Evolutionary conservation across 331 rosid genomes (phyloP), one percentile per base, ranked within the genome.

Genomic region (Quercus tomentella): DNA sequence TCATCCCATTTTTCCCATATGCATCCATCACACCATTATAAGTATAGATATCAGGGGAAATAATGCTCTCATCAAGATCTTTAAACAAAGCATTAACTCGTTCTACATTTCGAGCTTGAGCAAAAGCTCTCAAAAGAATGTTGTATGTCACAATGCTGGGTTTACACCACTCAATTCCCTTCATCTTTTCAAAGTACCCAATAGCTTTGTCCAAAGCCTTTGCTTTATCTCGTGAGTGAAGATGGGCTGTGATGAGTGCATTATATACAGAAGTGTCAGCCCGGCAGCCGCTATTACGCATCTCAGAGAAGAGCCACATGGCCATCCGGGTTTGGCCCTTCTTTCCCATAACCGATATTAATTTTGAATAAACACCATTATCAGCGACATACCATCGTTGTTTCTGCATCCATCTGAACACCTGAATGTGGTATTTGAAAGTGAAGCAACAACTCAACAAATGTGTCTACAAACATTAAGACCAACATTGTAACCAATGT

Each of bases 11-110:
- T 65, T 95, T 92, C 22, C 98, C 98, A 41, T 87, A 95, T 1
- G 96, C 99, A 89, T 95, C 99, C 97, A 95, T 93, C 78, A 95
- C 93, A n/a, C 99, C 99, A 55, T 95, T 95, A 77, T 82, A 91
- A 0, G 96, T 93, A 79, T 91, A 93, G 45, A 89, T 89, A 78
- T 95, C 99, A 1, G 94, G 85, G 12, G 96, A 90, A 87, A 88
- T 76, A 70, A 79, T 41, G 88, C 97, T 95, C 88, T 84, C 96
- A 54, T 89, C 93, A 70, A 95, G 94, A 84, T 95, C 99, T 74
- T 91, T 90, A 71, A 95, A 93, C 87, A 95, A 84, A 37, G 85
- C 30, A 79, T 79, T 87, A 16, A 95, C 99, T 76, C 78, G 88
- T 5, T 87, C 90, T 31, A 91, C 86, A 5, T 91, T 81, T 37